A percentile compares a stretch with the other conserved stretches of the same genome.
These are phyloP conservation scores for Termitomyces heimii DNA, from an alignment of 768 basidiomycete genomes.

Conservation along the genomic window DNA sequence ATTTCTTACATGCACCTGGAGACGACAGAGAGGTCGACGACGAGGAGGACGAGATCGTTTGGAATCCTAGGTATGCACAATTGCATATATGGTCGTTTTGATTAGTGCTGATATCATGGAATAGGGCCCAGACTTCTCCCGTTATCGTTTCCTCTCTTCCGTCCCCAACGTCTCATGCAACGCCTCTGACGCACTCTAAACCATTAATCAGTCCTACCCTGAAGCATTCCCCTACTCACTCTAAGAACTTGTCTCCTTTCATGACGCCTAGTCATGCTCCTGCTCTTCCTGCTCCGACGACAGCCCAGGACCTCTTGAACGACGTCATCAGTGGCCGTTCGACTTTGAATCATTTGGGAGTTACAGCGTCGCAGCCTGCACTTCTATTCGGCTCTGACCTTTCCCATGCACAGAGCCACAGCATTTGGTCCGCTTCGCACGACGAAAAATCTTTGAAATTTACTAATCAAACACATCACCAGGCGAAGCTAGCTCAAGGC, in stretches of 20 bases:
- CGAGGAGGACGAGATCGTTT: slow-evolving; percentile 74
- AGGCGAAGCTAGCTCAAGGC: slow-evolving; percentile 20
- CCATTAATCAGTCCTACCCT: slow-evolving; percentile 23
- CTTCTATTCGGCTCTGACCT: slow-evolving; percentile 50
- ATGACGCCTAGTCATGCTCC: slow-evolving; percentile 6
- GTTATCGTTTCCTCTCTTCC: slow-evolving; percentile 18
- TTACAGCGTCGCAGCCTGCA: slow-evolving; percentile 32
- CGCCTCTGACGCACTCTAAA: slow-evolving; percentile 29
- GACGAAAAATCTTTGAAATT: slow-evolving; percentile 41
- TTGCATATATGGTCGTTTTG: neutral
- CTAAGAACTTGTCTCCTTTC: slow-evolving; percentile 17
- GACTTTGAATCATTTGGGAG: slow-evolving; percentile 16
- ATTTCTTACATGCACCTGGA: slow-evolving; percentile 36
- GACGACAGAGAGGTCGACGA: slow-evolving; percentile 60
- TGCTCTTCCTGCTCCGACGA: slow-evolving; percentile 35
- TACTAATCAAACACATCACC: slow-evolving; percentile 24
- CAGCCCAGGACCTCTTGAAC: slow-evolving; percentile 64
- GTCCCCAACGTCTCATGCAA: slow-evolving; percentile 27
- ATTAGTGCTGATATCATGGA: neutral
- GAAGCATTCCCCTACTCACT: slow-evolving; percentile 25
- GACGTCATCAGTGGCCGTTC: slow-evolving; percentile 38
- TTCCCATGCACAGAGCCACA: slow-evolving; percentile 37
- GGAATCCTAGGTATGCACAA: slow-evolving; percentile 51
- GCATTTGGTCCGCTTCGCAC: slow-evolving; percentile 62
- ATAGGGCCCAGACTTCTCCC: slow-evolving; percentile 24